Percentiles rank a stretch among this genome's conserved stretches.
These are phyloP conservation scores for Naganishia vishniacii DNA, from an alignment of 768 basidiomycete species.

Conservation along the genomic window DNA sequence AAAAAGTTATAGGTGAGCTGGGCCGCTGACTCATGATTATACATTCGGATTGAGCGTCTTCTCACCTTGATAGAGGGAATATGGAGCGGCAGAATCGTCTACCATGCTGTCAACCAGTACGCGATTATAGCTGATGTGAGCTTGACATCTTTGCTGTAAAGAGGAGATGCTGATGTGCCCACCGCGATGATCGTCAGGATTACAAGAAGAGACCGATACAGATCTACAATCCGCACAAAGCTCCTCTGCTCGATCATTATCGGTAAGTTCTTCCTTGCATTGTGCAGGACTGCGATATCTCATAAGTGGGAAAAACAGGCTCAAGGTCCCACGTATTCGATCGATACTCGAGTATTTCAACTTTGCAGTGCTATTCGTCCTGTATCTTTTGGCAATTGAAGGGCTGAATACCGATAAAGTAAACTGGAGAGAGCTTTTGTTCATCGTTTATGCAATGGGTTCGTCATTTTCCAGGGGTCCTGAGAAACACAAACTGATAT, in stretches of 20 bases:
- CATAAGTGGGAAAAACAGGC: constrained; percentile 49
- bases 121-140: constrained; percentile 80
- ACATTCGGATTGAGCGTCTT: no score
- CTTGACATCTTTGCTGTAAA: neutral
- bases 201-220: constrained; percentile 89
- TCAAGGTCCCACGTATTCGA: constrained; percentile 89
- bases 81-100: constrained; percentile 70
- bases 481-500: neutral
- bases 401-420: constrained; percentile 59
- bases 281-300: neutral
- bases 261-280: constrained; percentile 54
- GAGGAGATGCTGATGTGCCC: neutral
- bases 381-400: constrained; percentile 80
- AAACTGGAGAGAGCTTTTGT: constrained; percentile 63
- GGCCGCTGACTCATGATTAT: no score
- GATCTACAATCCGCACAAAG: constrained; percentile 89
- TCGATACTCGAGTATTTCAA: constrained; percentile 84
- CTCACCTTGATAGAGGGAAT: no score
- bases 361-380: constrained; percentile 75
- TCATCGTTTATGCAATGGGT: constrained; percentile 61
- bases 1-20: constrained; percentile 70
- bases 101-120: constrained; percentile 62
- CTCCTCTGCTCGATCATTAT: constrained; percentile 90
- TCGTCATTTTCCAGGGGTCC: constrained; percentile 16
- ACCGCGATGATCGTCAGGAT: constrained; percentile 58